Evolutionary conservation across 306 rosid genomes (phyloP), one percentile per base, ranked within the genome.

Genomic region (Geum urbanum): DNA sequence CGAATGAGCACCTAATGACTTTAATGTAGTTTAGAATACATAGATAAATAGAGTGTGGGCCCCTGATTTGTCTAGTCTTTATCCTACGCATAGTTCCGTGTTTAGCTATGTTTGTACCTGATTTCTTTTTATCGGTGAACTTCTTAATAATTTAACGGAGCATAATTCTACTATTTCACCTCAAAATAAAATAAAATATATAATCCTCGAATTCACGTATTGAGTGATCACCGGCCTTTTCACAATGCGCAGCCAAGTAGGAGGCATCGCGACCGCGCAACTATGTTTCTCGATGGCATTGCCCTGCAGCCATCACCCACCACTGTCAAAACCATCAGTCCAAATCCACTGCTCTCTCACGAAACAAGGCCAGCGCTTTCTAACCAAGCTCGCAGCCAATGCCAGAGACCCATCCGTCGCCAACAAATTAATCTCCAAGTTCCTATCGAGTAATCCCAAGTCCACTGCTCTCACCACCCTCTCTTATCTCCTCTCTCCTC

Each of bases 331-430:
- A 56, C 14, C 40, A 39, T 27, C 24, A 63, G 41, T 4, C 53
- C 19, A 24, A 3, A 40, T 39, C 77, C 69, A 76, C 64, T 70
- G 77, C 45, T 63, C 83, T 0, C 85, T 88, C 9, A 83, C 92
- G 37, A 92, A 92, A 81, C 92, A 90, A 75, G 88, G 82, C 1
- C 77, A 79, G 14, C 88, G 87, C 22, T 90, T 92, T 72, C 89
- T 92, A 44, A 83, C 86, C 41, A 92, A 86, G 43, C 83, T 92
- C 49, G 56, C 82, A 19, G 64, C 73, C 70, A 72, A 73, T 16
- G 68, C 70, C 27, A 69, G 76, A 24, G 71, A 88, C 65, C n/a
- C 78, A 41, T 73, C 88, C 0, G 66, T 80, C 64, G 51, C 87
- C 8, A 69, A 76, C 69, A 83, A 77, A 14, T 71, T 88, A 37